phyloP scores from a whole-genome alignment of 306 rosid genomes.

The Rosa persica region DNA sequence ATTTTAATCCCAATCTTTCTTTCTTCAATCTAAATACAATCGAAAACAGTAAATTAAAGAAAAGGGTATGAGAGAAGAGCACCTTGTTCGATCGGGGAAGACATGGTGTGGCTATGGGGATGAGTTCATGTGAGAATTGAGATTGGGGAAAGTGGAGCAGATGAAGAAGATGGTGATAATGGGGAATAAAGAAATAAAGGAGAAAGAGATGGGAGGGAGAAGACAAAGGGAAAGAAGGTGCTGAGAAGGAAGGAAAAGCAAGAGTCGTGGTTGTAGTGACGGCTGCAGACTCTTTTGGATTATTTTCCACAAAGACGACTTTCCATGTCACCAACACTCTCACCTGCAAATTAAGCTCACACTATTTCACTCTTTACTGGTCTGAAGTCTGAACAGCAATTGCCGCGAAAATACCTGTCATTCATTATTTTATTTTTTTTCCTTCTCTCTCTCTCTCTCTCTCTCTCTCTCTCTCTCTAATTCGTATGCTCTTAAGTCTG shows the following conservation, averaged over 20 bases:
- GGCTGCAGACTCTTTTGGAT: background rate
- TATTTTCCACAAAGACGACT: constrained; percentile 2
- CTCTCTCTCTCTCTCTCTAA: too few relatives aligned
- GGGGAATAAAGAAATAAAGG: background rate
- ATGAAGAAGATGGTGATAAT: background rate
- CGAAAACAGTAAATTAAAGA: background rate
- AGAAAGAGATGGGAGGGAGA: background rate
- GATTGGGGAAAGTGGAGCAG: constrained; percentile 3
- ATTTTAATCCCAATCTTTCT: background rate
- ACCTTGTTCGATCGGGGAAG: background rate
- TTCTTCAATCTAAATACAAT: background rate
- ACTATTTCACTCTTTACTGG: background rate
- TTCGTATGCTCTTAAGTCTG: too few relatives aligned
- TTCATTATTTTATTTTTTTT: too few relatives aligned
- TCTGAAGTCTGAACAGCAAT: background rate
- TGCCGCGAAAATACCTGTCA: background rate
- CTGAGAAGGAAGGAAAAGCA: constrained; percentile 7
- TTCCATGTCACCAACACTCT: constrained; percentile 11
- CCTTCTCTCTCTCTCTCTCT: too few relatives aligned
- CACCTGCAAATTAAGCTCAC: background rate
- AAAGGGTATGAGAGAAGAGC: background rate
- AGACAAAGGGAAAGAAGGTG: background rate
- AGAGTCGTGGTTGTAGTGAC: background rate
- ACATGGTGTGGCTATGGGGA: background rate
- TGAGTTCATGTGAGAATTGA: background rate